These are phyloP conservation scores for Penstemon barbatus DNA, from an alignment of 257 asterid species.

Conservation along the genomic window DNA sequence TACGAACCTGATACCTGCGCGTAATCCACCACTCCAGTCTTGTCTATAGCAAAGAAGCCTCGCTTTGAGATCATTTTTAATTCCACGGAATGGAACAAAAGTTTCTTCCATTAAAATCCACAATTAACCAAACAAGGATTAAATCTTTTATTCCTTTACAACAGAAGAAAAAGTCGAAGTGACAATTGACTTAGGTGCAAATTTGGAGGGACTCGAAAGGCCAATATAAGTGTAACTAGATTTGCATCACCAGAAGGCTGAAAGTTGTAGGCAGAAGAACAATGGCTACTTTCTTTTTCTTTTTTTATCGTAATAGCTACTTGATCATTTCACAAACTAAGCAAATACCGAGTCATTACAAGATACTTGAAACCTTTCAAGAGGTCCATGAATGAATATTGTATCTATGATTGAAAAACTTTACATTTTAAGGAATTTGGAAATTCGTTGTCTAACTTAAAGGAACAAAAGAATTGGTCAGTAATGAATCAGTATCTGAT, in stretches of 20 bases:
- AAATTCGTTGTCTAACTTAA: conserved; percentile 31
- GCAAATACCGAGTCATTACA: conserved; percentile 8
- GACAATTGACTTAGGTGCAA: conserved; percentile 29
- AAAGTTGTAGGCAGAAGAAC: conserved; percentile 36
- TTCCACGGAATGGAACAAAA: conserved; percentile 70
- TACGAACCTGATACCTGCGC: conserved; percentile 85
- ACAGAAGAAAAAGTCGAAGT: conserved; percentile 14
- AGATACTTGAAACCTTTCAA: conserved; percentile 36
- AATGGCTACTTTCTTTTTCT: conserved; percentile 23
- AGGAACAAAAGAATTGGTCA: conserved; percentile 44
- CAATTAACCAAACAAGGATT: conserved; percentile 24
- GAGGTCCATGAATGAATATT: conserved; percentile 36
- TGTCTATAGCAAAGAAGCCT: conserved; percentile 84
- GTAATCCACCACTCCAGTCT: conserved; percentile 84
- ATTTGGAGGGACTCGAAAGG: conserved; percentile 46
- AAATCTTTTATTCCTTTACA: background rate
- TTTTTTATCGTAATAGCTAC: too few species aligned
- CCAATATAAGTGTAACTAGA: conserved; percentile 34
- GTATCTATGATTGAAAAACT: conserved; percentile 16
- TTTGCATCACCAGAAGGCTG: conserved; percentile 23
- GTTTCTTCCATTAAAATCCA: conserved; percentile 75
- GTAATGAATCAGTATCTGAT: conserved; percentile 32
- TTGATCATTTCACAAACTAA: conserved; percentile 29
- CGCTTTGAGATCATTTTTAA: conserved; percentile 82
- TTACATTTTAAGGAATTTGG: conserved; percentile 42